Percentiles rank a stretch among this genome's conserved stretches.
Conservation (phyloP, 495 filamentous ascomycete genomes). For the Umbilicaria muhlenbergii region DNA sequence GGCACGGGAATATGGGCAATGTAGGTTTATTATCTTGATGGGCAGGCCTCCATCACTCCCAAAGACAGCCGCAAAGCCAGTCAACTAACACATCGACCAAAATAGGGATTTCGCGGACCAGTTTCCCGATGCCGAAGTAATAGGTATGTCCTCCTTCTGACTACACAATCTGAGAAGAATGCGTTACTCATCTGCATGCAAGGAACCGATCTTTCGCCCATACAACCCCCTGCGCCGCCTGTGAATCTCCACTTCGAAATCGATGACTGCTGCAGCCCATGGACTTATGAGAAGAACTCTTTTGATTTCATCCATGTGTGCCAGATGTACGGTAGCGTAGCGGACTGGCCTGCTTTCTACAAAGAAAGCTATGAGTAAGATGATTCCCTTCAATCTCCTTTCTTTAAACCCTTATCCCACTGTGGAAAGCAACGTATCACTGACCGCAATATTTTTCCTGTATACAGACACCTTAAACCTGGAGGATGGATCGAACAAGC, state of each 20-base stretch:
- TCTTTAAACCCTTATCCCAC: background rate
- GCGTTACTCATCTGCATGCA: background rate
- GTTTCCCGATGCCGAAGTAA: constrained; percentile 28
- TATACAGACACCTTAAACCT: constrained; percentile 31
- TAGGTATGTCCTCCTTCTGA: constrained; percentile 18
- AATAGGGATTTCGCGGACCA: constrained; percentile 28
- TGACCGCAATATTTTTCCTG: background rate
- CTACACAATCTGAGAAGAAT: constrained; percentile 3
- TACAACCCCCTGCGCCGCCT: constrained; percentile 24
- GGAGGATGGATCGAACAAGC: constrained; percentile 52
- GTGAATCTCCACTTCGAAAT: constrained; percentile 38
- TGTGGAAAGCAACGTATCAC: background rate
- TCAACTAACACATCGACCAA: background rate
- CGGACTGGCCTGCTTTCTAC: constrained; percentile 37
- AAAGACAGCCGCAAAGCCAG: background rate
- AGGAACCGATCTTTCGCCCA: constrained; percentile 30
- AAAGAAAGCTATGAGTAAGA: constrained; percentile 20
- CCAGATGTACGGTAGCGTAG: constrained; percentile 38
- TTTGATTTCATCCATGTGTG: constrained; percentile 57
- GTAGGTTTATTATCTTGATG: constrained; percentile 3
- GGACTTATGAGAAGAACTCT: constrained; percentile 31
- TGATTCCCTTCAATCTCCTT: background rate
- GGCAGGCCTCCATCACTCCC: background rate
- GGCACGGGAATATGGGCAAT: constrained; percentile 12
- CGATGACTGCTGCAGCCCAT: constrained; percentile 35